These are phyloP conservation scores for Hirschfeldia incana DNA, from an alignment of 345 rosid genomes.

Conservation along the genomic window DNA sequence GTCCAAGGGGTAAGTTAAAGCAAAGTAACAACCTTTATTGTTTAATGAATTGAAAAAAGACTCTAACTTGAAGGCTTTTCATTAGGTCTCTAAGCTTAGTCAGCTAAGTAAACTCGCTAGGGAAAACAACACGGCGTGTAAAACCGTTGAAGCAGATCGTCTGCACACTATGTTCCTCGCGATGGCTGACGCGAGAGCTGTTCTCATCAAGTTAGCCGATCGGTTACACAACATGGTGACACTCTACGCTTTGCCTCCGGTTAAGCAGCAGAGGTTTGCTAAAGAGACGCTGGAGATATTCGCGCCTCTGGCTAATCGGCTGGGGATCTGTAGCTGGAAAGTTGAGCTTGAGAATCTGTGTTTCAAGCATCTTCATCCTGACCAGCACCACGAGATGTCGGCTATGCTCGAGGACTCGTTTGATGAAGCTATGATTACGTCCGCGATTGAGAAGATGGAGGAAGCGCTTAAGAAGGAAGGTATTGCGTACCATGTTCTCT, in stretches of 20 bases:
- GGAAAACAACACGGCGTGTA: constrained; percentile 82
- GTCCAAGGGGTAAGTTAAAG: constrained; percentile 83
- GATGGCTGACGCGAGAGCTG: constrained; percentile 97
- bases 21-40: background rate
- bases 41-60: constrained; percentile 1
- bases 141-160: constrained; percentile 89
- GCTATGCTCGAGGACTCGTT: constrained; percentile 64
- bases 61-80: background rate
- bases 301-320: constrained; percentile 85
- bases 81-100: constrained; percentile 91
- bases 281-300: constrained; percentile 96
- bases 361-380: constrained; percentile 88
- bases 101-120: constrained; percentile 95
- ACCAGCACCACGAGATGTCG: constrained; percentile 67
- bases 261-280: constrained; percentile 85
- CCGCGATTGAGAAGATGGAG: constrained; percentile 67
- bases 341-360: constrained; percentile 84
- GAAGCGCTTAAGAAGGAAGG: constrained; percentile 62
- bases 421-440: constrained; percentile 69
- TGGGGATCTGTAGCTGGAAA: constrained; percentile 90
- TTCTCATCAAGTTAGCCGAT: constrained; percentile 91
- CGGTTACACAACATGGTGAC: constrained; percentile 96
- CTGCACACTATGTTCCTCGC: constrained; percentile 95
- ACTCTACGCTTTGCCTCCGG: constrained; percentile 66
- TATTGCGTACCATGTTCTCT: constrained; percentile 60